Evolutionary conservation across 2,329 filamentous ascomycete species (phyloP).

Genomic region (Beauveria varroae): DNA sequence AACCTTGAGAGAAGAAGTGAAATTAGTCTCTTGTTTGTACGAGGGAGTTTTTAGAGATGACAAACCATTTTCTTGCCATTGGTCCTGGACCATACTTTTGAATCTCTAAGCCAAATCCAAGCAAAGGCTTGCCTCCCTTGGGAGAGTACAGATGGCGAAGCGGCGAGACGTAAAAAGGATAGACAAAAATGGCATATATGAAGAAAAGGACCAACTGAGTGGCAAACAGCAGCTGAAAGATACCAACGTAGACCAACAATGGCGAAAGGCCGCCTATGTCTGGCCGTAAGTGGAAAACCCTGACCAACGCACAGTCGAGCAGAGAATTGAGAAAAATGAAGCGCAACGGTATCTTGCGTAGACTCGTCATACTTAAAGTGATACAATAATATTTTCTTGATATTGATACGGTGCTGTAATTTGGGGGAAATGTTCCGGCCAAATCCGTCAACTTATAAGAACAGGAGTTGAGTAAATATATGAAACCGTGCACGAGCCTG

Average conservation of each 20-base stretch:
- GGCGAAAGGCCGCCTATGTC: neutral
- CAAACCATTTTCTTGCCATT: slow-evolving; percentile 62
- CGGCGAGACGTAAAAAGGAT: slow-evolving; percentile 29
- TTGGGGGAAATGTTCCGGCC: neutral
- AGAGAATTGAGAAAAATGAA: neutral
- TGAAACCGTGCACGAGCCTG: neutral
- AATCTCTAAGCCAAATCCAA: neutral
- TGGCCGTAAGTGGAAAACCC: neutral
- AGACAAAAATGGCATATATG: slow-evolving; percentile 26
- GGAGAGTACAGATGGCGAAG: slow-evolving; percentile 31
- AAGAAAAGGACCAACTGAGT: neutral
- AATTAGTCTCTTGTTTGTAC: neutral
- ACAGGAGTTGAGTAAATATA: neutral
- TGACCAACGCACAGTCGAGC: neutral
- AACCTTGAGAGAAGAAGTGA: slow-evolving; percentile 33
- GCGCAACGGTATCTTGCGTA: neutral
- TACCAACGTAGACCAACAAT: neutral
- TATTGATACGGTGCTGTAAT: neutral
- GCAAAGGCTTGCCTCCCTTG: slow-evolving; percentile 16
- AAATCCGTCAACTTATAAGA: neutral
- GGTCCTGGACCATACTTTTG: neutral
- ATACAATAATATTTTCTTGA: neutral
- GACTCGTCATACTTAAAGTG: neutral
- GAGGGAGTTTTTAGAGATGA: slow-evolving; percentile 7
- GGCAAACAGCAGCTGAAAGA: neutral